Conservation (phyloP, 352 stramenopile genomes). For the Phytopythium oedochilum region DNA sequence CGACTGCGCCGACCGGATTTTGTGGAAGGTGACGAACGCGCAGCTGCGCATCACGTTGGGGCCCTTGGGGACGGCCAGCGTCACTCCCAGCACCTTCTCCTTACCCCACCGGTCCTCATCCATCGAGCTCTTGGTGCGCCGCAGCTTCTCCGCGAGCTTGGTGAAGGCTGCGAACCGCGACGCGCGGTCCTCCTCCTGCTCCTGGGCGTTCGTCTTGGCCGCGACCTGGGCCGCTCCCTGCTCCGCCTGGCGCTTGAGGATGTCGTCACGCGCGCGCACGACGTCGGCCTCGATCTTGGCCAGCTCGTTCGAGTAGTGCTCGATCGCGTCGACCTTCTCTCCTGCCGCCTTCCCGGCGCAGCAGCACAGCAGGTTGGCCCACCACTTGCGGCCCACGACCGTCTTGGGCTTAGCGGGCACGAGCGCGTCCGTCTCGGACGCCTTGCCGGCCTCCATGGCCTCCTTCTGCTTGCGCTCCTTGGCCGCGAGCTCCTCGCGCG, state of each 20-base stretch:
- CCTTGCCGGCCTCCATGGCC: conserved; percentile 12
- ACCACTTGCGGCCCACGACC: conserved; percentile 31
- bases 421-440: conserved; percentile 14
- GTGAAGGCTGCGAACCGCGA: conserved; percentile 20
- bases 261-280: conserved; percentile 33
- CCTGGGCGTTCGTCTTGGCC: conserved; percentile 12
- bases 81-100: conserved; percentile 26
- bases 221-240: conserved; percentile 24
- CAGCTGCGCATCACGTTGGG: conserved; percentile 61
- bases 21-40: conserved; percentile 68
- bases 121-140: conserved; percentile 25
- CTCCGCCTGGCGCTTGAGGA: conserved; percentile 43
- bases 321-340: conserved; percentile 53
- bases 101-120: conserved; percentile 15
- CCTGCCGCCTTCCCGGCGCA: conserved; percentile 10
- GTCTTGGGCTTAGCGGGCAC: conserved; percentile 29
- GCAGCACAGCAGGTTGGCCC: conserved; percentile 28
- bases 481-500: conserved; percentile 36
- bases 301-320: conserved; percentile 47
- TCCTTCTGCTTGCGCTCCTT: conserved; percentile 12
- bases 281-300: conserved; percentile 49
- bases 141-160: conserved; percentile 23
- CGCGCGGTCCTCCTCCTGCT: not conserved
- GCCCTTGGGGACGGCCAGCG: conserved; percentile 22
- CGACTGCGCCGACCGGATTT: conserved; percentile 57